These are phyloP conservation scores for Globisporangium cederbergense DNA, from an alignment of 352 stramenopile species.

Conservation along the genomic window DNA sequence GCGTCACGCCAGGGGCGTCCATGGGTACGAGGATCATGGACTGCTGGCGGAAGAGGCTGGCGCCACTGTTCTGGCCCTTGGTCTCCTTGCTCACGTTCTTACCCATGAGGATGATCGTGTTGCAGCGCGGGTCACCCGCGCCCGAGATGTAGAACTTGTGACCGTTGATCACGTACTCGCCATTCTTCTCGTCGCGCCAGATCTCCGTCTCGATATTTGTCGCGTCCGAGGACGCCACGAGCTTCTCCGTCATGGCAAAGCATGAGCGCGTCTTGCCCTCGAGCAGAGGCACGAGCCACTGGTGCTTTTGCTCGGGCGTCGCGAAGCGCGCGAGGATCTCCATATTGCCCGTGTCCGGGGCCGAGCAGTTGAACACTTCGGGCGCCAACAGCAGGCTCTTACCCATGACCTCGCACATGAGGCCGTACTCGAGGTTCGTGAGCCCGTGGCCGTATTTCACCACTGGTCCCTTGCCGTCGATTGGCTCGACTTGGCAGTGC, in stretches of 20 bases:
- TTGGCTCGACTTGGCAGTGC: slow-evolving; percentile 41
- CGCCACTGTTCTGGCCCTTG: neutral
- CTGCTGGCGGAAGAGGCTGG: slow-evolving; percentile 67
- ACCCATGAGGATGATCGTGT: slow-evolving; percentile 86
- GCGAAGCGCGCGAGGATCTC: slow-evolving; percentile 95
- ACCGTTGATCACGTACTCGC: slow-evolving; percentile 93
- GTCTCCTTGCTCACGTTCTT: slow-evolving; percentile 42
- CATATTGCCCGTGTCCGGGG: slow-evolving; percentile 98
- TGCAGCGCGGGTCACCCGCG: slow-evolving; percentile 94
- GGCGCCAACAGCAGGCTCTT: slow-evolving; percentile 84
- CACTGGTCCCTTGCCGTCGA: slow-evolving; percentile 36
- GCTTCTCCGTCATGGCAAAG: slow-evolving; percentile 98
- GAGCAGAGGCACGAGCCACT: slow-evolving; percentile 92
- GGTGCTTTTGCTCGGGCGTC: slow-evolving; percentile 89
- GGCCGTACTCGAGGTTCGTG: slow-evolving; percentile 93
- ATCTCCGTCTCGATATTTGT: slow-evolving; percentile 94
- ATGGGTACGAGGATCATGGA: slow-evolving; percentile 92
- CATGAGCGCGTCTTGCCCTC: slow-evolving; percentile 92
- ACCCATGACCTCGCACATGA: slow-evolving; percentile 96
- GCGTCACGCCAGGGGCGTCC: slow-evolving; percentile 86
- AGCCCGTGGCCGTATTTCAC: slow-evolving; percentile 70
- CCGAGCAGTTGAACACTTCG: slow-evolving; percentile 96
- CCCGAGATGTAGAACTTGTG: slow-evolving; percentile 97
- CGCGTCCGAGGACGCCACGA: slow-evolving; percentile 94
- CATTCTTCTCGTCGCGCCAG: slow-evolving; percentile 50